Evolutionary conservation across 306 rosid species (phyloP), one percentile per base, ranked within the genome.

Genomic region (Inga laurina): DNA sequence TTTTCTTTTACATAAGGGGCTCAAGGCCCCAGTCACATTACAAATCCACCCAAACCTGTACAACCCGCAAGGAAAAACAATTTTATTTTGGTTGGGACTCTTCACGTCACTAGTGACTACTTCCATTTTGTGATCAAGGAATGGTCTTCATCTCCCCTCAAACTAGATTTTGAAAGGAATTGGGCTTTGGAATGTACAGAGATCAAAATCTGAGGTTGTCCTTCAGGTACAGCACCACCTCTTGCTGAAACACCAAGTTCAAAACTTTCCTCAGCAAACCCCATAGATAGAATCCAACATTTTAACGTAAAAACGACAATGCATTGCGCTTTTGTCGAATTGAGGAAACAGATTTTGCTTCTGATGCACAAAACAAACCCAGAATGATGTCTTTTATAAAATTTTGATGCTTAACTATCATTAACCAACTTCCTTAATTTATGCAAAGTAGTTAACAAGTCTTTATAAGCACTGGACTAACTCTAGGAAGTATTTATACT

Each of bases 151-250:
- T 34, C 70, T 4, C 78, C 77, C 67, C 69, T 70, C 35, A 73
- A 57, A 67, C 48, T 24, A 70, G 78, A 84, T 75, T 72, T n/a
- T 45, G 21, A 64, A 75, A 69, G 66, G 66, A n/a, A 59, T 19
- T 1, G 22, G 44, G 2, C 15, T 9, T 24, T 1, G 24, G 22
- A 11, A 52, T 80, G 68, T 77, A 74, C 51, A 51, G 65, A 30
- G 10, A 13, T 91, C 90, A 95, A 84, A 95, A 95, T 87, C 89
- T 95, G 91, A 91, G 74, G 79, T 90, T 95, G 8, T 79, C 81
- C 90, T 93, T 92, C 90, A 92, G 70, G 91, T 88, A 89, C n/a
- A 89, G 14, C 79, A 95, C 97, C 83, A 90, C 72, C 87, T 91
- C 93, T 91, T 95, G 97, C 99, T 95, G 94, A 79, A 87, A 21